Base-by-base conservation (phyloP, 257 asterid genomes). In the Fraxinus americana region DNA sequence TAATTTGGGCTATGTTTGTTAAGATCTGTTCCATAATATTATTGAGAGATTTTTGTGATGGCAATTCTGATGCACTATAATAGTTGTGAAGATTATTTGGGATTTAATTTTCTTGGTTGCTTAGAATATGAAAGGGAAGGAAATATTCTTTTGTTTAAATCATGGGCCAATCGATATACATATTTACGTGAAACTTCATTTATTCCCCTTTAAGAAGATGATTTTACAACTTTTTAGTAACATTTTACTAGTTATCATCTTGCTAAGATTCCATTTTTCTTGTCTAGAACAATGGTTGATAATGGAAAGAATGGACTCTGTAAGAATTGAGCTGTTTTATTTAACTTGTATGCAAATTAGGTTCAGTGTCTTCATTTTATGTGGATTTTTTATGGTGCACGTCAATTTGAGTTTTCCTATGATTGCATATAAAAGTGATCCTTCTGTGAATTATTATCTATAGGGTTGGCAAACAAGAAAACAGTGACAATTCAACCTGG, bases 401-500 rank as follows among this genome's bases (percentile, higher is more conserved):
- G 0, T 78, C 38, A 17, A 54, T 50, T 21, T 67, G 75, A 71
- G 38, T 45, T 75, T 67, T 36, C 39, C 69, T 7, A 5, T 8
- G 34, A 48, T 11, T 17, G 5, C 2, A 61, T 3, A 17, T 14
- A 8, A 35, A 8, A 30, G n/a, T n/a, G 2, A 4, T 16, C 7
- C 52, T 71, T 50, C 19, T 27, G 17, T 78, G 80, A 39, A 19
- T 7, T 74, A 17, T 65, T 71, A 10, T 52, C 23, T 17, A 65
- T 73, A 93, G 98, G 98, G 1, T 77, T 94, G 86, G 98, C 99
- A n/a, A 95, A 95, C 92, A 95, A 95, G 94, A 95, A 95, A 65
- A 95, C 97, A 0, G 97, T 93, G 70, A 89, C 93, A 25, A 93
- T 95, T 80, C 98, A 95, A 75, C 80, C 93, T 0, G 97, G 90